These are phyloP conservation scores for Fusarium tjaetaba DNA, from an alignment of 2,329 filamentous ascomycete species.

Conservation along the genomic window DNA sequence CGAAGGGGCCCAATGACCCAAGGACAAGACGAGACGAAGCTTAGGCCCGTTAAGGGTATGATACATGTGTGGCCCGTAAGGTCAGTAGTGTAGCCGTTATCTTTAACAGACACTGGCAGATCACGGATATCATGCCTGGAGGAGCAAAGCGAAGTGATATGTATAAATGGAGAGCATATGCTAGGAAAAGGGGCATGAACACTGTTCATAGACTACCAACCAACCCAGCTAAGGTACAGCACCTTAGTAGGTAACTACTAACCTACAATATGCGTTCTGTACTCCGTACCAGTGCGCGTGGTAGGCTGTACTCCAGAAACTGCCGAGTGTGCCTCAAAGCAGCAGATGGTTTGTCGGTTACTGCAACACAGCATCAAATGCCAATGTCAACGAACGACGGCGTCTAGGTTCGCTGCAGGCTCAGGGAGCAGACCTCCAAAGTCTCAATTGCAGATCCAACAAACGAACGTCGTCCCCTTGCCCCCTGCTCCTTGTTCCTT, in stretches of 20 bases:
- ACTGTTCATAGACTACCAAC: not conserved
- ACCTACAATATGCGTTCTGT: not conserved
- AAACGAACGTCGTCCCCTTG: not conserved
- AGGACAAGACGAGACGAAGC: slow-evolving; percentile 19
- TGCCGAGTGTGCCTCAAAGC: not conserved
- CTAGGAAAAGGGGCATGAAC: slow-evolving; percentile 1
- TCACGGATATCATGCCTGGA: not conserved
- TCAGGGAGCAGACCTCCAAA: slow-evolving; percentile 2
- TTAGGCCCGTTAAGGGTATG: slow-evolving; percentile 20
- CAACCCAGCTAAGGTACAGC: not conserved
- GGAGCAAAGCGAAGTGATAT: not conserved
- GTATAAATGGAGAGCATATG: not conserved
- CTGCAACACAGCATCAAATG: slow-evolving; percentile 26
- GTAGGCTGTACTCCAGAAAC: not conserved
- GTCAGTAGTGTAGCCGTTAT: slow-evolving; percentile 4
- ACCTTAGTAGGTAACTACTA: not conserved
- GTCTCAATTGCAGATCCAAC: slow-evolving; percentile 35
- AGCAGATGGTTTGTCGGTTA: slow-evolving; percentile 1
- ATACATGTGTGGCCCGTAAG: slow-evolving; percentile 18
- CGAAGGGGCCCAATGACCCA: slow-evolving; percentile 1
- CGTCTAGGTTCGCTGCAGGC: slow-evolving; percentile 19
- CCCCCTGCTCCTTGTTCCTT: slow-evolving; percentile 22
- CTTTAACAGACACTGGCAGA: not conserved
- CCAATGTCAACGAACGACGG: slow-evolving; percentile 20
- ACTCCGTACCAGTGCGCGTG: not conserved